Base-by-base conservation (phyloP, 116 monocot genomes). In the Cymodocea nodosa region DNA sequence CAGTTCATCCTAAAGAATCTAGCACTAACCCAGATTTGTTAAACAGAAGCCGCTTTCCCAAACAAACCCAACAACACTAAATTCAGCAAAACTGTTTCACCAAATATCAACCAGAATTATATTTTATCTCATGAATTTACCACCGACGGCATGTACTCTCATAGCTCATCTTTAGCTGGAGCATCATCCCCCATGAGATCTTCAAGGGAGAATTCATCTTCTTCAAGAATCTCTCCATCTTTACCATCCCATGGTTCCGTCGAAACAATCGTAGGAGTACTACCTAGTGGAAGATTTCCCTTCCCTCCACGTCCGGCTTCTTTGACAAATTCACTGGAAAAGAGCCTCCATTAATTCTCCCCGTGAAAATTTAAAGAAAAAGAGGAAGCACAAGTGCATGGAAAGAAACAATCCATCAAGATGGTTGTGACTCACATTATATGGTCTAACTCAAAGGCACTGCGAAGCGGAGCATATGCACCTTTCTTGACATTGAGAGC, bases 141-240 rank as follows among this genome's bases (percentile, higher is more conserved):
- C 39, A 39, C 0, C 2, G 39, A 39, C 39, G 39, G 39, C 39
- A 39, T 39, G 40, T n/a, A 30, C 19, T 44, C 3, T 81, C 68
- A 90, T 51, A 90, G 73, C 66, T 92, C 92, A 61, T 84, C 84
- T 51, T 92, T 84, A 11, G 56, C 16, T 22, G 69, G 10, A 7
- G 59, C 6, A 0, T 68, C 73, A 19, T 84, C 87, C 15, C 68
- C 83, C 93, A 88, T 88, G 50, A 93, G 88, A 65, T 93, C 93
- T 22, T 88, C 88, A 18, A 93, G 83, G n/a, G 93, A 93, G 73
- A 93, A 93, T 68, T 93, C 93, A 60, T 93, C 93, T 68, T 85
- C 88, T 63, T 93, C 93, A 19, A 85, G 36, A 30, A 88, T 64
- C 75, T 79, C 79, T 39, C 89, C 93, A 64, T 93, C 93, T 36